These are phyloP conservation scores for Papiliotrema nemorosa DNA, from an alignment of 1,284 basidiomycete species.

Conservation along the genomic window DNA sequence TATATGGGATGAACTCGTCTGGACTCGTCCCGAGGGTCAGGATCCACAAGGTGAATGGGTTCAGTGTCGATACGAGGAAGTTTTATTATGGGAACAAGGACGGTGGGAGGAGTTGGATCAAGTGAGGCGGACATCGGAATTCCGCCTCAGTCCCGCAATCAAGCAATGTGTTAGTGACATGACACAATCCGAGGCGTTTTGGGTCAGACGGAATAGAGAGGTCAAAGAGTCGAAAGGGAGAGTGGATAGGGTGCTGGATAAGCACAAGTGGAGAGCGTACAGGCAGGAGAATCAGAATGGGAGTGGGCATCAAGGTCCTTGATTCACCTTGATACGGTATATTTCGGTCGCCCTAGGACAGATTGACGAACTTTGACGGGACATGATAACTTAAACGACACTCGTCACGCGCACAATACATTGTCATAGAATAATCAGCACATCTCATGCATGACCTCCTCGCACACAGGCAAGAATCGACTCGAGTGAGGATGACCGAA, in stretches of 20 bases:
- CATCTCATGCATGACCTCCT: no score
- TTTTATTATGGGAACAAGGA: conserved; percentile 6
- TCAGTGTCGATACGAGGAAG: conserved; percentile 14
- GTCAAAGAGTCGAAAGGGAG: background rate
- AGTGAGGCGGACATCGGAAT: background rate
- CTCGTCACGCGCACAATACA: no score
- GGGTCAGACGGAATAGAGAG: background rate
- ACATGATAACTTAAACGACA: no score
- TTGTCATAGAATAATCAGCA: no score
- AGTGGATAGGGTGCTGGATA: background rate
- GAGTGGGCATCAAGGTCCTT: no score
- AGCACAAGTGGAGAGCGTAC: background rate
- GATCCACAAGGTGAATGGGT: conserved; percentile 9
- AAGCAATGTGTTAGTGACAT: background rate
- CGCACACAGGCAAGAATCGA: no score
- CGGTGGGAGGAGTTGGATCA: background rate
- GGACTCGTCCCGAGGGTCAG: conserved; percentile 15
- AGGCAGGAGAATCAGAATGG: background rate
- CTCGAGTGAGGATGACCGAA: no score
- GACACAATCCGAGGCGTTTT: background rate
- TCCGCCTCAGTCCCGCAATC: background rate
- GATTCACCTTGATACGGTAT: no score
- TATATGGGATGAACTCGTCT: conserved; percentile 28
- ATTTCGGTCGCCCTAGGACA: no score
- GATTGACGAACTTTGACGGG: no score